These are phyloP conservation scores for Xerocomellus chrysenteron DNA, from an alignment of 768 basidiomycete species.

Conservation along the genomic window DNA sequence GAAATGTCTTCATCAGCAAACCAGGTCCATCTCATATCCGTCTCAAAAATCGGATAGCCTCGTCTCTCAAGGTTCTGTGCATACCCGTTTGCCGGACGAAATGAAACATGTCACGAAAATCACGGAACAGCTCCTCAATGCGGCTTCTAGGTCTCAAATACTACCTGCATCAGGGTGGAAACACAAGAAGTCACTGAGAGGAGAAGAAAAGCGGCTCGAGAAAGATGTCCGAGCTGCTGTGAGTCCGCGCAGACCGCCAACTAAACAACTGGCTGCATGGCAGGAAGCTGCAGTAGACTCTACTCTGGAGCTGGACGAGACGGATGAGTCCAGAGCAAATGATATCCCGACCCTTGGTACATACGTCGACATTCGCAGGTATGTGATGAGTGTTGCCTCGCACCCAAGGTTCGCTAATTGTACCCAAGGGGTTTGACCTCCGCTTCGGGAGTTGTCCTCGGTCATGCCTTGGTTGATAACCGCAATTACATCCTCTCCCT, in stretches of 20 bases:
- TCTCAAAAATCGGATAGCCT: background rate
- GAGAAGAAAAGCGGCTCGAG: conserved; percentile 40
- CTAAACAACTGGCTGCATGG: conserved; percentile 28
- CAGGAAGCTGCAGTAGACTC: conserved; percentile 19
- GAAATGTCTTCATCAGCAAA: conserved; percentile 2
- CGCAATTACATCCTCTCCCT: conserved; percentile 31
- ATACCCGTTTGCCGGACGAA: background rate
- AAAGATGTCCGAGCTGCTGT: conserved; percentile 16
- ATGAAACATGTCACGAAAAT: conserved; percentile 14
- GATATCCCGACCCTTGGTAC: conserved; percentile 40
- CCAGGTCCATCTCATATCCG: background rate
- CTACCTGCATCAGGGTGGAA: conserved; percentile 36
- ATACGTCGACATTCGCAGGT: conserved; percentile 56
- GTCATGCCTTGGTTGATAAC: conserved; percentile 32
- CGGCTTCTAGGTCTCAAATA: conserved; percentile 27
- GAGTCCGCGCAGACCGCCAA: conserved; percentile 15
- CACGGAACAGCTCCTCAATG: conserved; percentile 36
- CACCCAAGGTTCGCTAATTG: conserved; percentile 6
- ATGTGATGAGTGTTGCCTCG: conserved; percentile 12
- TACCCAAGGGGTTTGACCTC: conserved; percentile 18
- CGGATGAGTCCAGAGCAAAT: conserved; percentile 9
- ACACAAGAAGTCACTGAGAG: conserved; percentile 35
- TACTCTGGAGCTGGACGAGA: conserved; percentile 8
- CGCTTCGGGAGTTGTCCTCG: conserved; percentile 29
- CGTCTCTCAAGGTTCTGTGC: background rate